Conservation (phyloP, 23 red algal species). For the Gracilariopsis chorda region DNA sequence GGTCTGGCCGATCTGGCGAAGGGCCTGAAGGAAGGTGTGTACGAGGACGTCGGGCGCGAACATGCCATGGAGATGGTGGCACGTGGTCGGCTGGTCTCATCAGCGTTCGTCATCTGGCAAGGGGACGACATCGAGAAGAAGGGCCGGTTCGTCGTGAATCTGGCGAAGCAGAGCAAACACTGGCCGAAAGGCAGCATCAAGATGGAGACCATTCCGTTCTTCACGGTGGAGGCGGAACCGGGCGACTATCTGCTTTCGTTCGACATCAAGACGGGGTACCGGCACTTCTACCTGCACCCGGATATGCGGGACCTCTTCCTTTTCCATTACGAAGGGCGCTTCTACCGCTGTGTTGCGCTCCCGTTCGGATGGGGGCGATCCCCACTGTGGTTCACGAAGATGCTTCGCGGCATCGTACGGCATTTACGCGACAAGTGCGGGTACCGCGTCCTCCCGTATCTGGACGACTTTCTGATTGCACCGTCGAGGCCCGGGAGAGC, state of each 20-base stretch:
- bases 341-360: neutral
- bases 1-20: neutral
- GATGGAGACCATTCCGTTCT: neutral
- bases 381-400: neutral
- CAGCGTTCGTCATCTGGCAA: neutral
- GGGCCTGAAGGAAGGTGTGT: neutral
- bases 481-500: neutral
- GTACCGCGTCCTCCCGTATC: neutral
- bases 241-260: neutral
- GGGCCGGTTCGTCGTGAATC: neutral
- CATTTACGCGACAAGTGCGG: neutral
- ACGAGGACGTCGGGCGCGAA: neutral
- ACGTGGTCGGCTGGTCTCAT: neutral
- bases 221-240: neutral
- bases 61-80: neutral
- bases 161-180: neutral
- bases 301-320: slow-evolving; percentile 19
- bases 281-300: slow-evolving; percentile 22
- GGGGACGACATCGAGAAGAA: neutral
- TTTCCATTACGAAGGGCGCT: neutral
- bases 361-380: slow-evolving; percentile 4
- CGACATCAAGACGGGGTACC: slow-evolving; percentile 1
- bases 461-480: slow-evolving; percentile 17
- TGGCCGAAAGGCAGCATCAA: neutral
- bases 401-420: neutral